A percentile compares a stretch with the other conserved stretches of the same genome.
Conservation (phyloP, 495 filamentous ascomycete species). For the Amorphotheca resinae region DNA sequence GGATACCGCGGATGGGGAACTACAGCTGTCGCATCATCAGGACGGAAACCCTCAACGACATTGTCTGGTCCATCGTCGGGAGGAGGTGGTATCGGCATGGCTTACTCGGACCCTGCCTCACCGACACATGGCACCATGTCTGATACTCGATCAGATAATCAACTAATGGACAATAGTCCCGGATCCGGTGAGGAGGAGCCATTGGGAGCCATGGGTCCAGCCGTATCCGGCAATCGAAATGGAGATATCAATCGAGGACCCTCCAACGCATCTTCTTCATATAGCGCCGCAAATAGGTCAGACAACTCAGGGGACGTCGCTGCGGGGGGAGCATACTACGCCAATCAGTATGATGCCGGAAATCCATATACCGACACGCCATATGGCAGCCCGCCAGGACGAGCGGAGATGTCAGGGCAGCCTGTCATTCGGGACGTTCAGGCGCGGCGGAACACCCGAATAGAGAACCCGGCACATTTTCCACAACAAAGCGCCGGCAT, state of each 20-base stretch:
- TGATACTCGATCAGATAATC: conserved; percentile 61
- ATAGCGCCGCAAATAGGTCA: conserved; percentile 71
- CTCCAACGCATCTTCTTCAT: conserved; percentile 93
- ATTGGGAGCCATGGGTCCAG: conserved; percentile 64
- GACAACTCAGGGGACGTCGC: conserved; percentile 69
- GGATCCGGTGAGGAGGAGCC: conserved; percentile 59
- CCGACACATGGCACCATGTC: conserved; percentile 58
- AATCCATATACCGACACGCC: conserved; percentile 27
- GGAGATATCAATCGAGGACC: conserved; percentile 73
- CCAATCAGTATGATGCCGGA: conserved; percentile 38
- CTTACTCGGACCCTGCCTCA: conserved; percentile 66
- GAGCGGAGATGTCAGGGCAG: conserved; percentile 33
- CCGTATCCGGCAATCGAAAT: conserved; percentile 45
- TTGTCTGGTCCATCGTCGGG: conserved; percentile 61
- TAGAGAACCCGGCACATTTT: conserved; percentile 77
- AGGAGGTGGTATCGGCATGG: conserved; percentile 41
- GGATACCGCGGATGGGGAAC: conserved; percentile 96
- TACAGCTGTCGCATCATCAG: conserved; percentile 54
- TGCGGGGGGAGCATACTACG: conserved; percentile 33
- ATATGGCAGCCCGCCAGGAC: conserved; percentile 25
- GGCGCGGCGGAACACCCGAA: conserved; percentile 82
- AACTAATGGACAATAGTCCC: conserved; percentile 45
- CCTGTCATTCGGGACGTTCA: conserved; percentile 92
- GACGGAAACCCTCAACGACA: conserved; percentile 76
- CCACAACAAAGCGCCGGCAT: conserved; percentile 91